These are phyloP conservation scores for Calonectria hongkongensis DNA, from an alignment of 2,329 filamentous ascomycete genomes.

Conservation along the genomic window DNA sequence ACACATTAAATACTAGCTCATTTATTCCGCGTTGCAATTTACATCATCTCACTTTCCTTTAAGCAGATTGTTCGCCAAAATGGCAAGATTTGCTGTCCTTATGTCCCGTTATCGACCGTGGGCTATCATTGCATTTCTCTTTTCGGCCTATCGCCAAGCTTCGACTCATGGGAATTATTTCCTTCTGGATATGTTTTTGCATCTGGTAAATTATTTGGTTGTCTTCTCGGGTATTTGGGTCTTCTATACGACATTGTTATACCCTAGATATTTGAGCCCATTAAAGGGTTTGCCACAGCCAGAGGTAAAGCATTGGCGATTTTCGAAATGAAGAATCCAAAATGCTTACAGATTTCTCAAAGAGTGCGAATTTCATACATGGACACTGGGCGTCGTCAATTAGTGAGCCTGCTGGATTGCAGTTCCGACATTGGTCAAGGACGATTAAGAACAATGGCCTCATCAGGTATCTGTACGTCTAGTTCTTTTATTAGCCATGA, in stretches of 20 bases:
- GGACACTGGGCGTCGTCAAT: conserved; percentile 47
- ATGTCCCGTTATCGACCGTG: conserved; percentile 43
- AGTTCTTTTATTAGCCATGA: accelerated
- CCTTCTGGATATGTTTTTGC: conserved; percentile 16
- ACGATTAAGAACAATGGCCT: conserved; percentile 47
- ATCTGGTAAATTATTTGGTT: conserved; percentile 18
- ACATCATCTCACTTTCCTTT: neutral
- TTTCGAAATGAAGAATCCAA: too few relatives aligned
- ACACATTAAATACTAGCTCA: neutral
- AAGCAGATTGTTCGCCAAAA: neutral
- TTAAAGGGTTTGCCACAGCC: conserved; percentile 38
- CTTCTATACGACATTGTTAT: conserved; percentile 33
- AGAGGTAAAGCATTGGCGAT: neutral
- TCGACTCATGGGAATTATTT: conserved; percentile 13
- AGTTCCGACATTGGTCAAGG: conserved; percentile 42
- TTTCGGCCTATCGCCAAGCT: conserved; percentile 19
- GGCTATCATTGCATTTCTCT: conserved; percentile 21
- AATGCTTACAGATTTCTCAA: neutral
- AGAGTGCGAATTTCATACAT: conserved; percentile 39
- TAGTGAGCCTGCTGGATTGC: conserved; percentile 42
- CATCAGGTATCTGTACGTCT: conserved; percentile 41
- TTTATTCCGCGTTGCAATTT: conserved; percentile 15
- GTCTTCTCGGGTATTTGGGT: conserved; percentile 37
- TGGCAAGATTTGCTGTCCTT: conserved; percentile 37
- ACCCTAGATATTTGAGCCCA: conserved; percentile 39